Evolutionary conservation across 2,329 filamentous ascomycete genomes (phyloP), one percentile per base, ranked within the genome.

Genomic region (Huntiella decipiens): DNA sequence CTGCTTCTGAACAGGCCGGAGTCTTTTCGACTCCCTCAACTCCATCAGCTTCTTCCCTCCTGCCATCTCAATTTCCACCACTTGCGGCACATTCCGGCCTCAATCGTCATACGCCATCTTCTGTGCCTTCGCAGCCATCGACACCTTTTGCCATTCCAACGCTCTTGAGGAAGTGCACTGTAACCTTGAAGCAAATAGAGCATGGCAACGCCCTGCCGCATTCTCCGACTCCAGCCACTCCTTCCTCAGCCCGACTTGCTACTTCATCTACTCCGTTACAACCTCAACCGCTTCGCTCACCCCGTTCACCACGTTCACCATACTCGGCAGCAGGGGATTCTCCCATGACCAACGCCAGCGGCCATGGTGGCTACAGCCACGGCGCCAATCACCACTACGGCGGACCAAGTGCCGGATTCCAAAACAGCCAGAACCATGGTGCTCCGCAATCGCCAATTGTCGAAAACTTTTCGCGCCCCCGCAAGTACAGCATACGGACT

Each of bases 381-480:
- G 60, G 63, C 41, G 56, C 34, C 11, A 34, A 36, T 19, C 13
- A 19, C 10, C n/a, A 10, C 17, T 34, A 28, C 38, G 13, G 19
- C 16, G 19, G n/a, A 28, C 38, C 33, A 2, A 28, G 4, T 22
- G 6, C 39, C 19, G 28, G 13, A 12, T 31, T 12, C 15, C 32
- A 43, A 35, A 17, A 28, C 22, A 28, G 10, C 22, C 22, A 28
- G 22, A 3, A 19, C 10, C 38, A 15, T 2, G 28, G 31, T 5
- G 31, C 15, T 15, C 34, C 31, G 11, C 13, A 34, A 15, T 28
- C 55, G 44, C 58, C 61, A 52, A 55, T 57, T 39, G 61, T 72
- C 39, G 67, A 68, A 53, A 76, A 76, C 57, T 76, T 76, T 56
- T 76, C 72, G n/a, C 65, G 72, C 35, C 72, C 72, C 37, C 63